Evolutionary conservation across 768 basidiomycete species (phyloP).

Genomic region (Hericium coralloides): DNA sequence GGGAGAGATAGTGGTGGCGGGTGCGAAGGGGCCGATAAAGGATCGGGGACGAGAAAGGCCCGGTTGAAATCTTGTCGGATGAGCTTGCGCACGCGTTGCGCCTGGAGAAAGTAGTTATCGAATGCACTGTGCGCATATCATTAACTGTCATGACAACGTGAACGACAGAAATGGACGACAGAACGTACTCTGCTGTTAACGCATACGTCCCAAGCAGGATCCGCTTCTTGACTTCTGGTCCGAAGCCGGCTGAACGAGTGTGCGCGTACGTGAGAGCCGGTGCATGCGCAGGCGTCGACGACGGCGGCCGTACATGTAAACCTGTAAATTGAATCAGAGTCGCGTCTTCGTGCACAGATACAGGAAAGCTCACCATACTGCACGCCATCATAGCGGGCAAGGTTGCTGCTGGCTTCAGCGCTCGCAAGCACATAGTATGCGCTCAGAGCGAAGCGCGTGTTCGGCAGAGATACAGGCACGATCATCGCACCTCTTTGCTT

Average conservation of each 20-base stretch:
- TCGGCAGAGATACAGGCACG: slow-evolving; percentile 65
- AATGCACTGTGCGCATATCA: slow-evolving; percentile 56
- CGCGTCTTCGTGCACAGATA: not conserved
- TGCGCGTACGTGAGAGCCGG: slow-evolving; percentile 53
- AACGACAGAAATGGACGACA: not conserved
- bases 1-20: not conserved
- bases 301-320: slow-evolving; percentile 35
- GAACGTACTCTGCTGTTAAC: slow-evolving; percentile 77
- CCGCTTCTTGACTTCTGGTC: slow-evolving; percentile 76
- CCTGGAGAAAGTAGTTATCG: slow-evolving; percentile 94
- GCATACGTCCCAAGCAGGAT: slow-evolving; percentile 89
- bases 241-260: slow-evolving; percentile 66
- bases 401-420: slow-evolving; percentile 88
- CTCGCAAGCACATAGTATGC: slow-evolving; percentile 95
- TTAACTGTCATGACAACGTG: not conserved
- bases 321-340: slow-evolving; percentile 27
- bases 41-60: slow-evolving; percentile 55
- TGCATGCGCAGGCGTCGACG: slow-evolving; percentile 34
- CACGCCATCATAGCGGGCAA: slow-evolving; percentile 85
- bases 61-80: slow-evolving; percentile 67
- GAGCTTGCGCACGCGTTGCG: slow-evolving; percentile 66
- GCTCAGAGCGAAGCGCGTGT: slow-evolving; percentile 65
- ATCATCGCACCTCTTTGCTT: slow-evolving; percentile 52
- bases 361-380: slow-evolving; percentile 51
- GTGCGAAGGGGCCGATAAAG: slow-evolving; percentile 23